Conservation (phyloP, 768 basidiomycete species). For the Calocera viscosa region DNA sequence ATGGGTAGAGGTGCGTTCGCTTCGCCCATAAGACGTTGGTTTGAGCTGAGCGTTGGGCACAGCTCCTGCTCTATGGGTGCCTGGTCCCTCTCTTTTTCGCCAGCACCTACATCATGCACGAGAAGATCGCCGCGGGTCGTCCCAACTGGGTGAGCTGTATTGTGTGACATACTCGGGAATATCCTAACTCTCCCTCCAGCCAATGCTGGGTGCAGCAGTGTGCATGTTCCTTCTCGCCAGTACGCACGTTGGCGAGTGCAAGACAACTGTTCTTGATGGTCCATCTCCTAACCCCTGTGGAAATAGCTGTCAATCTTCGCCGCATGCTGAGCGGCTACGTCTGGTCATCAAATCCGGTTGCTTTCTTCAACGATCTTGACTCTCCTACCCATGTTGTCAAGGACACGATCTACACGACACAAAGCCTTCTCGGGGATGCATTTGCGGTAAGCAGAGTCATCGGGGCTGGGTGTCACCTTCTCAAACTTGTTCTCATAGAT, state of each 20-base stretch:
- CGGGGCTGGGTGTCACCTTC: neutral
- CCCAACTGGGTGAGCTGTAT: neutral
- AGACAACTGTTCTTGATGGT: neutral
- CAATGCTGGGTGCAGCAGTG: neutral
- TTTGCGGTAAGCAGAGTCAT: constrained; percentile 24
- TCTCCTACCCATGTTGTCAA: constrained; percentile 31
- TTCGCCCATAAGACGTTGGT: neutral
- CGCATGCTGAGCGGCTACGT: neutral
- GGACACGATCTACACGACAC: constrained; percentile 29
- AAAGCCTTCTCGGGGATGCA: constrained; percentile 32
- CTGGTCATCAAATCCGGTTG: constrained; percentile 11
- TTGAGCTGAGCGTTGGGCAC: neutral
- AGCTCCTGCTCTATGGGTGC: neutral
- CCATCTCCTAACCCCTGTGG: neutral
- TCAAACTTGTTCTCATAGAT: constrained; percentile 8
- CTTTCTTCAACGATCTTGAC: constrained; percentile 28
- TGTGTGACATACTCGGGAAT: neutral
- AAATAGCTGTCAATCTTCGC: neutral
- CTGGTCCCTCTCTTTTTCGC: neutral
- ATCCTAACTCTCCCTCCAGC: neutral
- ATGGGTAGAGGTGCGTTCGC: neutral
- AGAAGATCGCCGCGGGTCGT: neutral
- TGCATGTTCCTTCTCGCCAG: neutral
- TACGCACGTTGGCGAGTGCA: neutral
- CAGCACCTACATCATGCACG: neutral